Conservation (phyloP, 495 filamentous ascomycete species). For the Aspergillus mulundensis region DNA sequence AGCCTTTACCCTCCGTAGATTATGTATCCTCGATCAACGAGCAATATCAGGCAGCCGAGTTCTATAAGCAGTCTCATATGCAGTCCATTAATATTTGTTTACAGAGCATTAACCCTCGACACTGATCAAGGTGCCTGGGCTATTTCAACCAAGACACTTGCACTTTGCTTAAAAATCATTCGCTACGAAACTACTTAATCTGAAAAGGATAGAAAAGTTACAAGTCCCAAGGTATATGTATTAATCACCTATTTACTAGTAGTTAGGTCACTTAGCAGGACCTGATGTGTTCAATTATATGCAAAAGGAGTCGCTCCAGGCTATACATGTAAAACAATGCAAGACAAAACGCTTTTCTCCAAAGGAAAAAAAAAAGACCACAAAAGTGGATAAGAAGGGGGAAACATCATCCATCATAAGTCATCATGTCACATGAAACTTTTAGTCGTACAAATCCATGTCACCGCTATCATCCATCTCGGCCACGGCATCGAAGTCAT, state of each 20-base stretch:
- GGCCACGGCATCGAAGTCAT: slow-evolving; percentile 61
- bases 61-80: too few species aligned
- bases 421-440: neutral
- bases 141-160: too few species aligned
- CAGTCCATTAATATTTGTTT: too few species aligned
- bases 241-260: neutral
- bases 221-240: too few species aligned
- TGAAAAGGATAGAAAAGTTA: too few species aligned
- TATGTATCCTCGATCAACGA: too few species aligned
- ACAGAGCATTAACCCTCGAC: too few species aligned
- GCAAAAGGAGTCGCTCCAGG: neutral
- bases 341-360: neutral
- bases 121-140: too few species aligned
- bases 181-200: too few species aligned
- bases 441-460: slow-evolving; percentile 71
- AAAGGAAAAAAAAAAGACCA: neutral
- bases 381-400: neutral
- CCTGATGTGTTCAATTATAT: neutral
- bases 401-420: neutral
- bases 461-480: slow-evolving; percentile 60
- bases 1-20: too few species aligned
- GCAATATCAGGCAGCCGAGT: too few species aligned
- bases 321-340: neutral
- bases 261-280: neutral
- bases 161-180: too few species aligned